phyloP scores from a whole-genome alignment of 495 filamentous ascomycete genomes.

The Tuber calosporum region DNA sequence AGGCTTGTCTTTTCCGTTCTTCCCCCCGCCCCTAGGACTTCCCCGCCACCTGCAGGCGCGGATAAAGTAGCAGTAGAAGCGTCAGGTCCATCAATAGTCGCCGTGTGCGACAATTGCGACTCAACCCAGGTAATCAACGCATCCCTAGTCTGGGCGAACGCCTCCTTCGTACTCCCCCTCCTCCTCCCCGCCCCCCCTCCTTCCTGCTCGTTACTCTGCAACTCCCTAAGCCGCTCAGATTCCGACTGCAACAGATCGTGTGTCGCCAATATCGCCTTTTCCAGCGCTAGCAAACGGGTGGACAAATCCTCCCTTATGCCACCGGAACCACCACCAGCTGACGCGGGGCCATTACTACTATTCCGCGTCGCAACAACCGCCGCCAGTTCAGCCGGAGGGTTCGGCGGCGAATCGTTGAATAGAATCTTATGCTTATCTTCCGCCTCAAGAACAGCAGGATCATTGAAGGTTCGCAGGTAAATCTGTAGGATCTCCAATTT shows the following conservation, averaged over 20 bases:
- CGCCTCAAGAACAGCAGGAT: conserved; percentile 21
- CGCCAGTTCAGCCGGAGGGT: conserved; percentile 22
- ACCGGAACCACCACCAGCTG: conserved; percentile 2
- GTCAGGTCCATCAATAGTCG: not conserved
- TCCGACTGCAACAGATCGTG: conserved; percentile 22
- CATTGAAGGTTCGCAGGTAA: conserved; percentile 30
- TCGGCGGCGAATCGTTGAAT: conserved; percentile 29
- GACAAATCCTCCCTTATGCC: conserved; percentile 21
- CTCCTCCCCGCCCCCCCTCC: conserved; percentile 1
- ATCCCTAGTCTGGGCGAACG: conserved; percentile 23
- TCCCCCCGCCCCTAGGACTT: not conserved
- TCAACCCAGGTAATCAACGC: conserved; percentile 32
- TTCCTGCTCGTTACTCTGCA: conserved; percentile 9
- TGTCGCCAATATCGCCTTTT: conserved; percentile 30
- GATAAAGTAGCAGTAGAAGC: not conserved
- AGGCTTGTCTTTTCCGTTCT: conserved; percentile 9
- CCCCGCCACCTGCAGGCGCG: conserved; percentile 10
- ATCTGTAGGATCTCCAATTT: conserved; percentile 33
- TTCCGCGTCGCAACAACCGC: conserved; percentile 11
- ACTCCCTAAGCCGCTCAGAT: conserved; percentile 21
- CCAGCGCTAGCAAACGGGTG: conserved; percentile 17
- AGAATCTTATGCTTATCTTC: not conserved
- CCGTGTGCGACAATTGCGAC: conserved; percentile 21
- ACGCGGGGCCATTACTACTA: conserved; percentile 11
- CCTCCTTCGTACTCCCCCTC: conserved; percentile 29